Base-by-base conservation (phyloP, 257 asterid genomes). In the Plectranthus barbatus region DNA sequence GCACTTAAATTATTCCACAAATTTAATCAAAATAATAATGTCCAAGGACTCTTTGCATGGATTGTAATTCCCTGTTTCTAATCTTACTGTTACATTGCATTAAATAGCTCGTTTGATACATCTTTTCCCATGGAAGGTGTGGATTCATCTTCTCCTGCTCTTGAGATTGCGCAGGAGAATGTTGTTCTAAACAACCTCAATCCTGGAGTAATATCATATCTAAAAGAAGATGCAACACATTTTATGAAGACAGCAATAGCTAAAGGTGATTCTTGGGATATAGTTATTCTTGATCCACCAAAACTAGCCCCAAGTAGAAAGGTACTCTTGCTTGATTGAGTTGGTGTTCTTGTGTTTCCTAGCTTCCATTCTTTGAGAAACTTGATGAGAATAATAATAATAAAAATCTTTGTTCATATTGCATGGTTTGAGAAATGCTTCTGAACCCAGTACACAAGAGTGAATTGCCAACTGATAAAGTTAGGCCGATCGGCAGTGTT, bases 281-380 rank as follows among this genome's bases (percentile, higher is more conserved):
- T 86, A 67, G 94, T 92, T 66, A 74, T 90, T 67, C 70, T 89
- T 77, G 99, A 92, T 76, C 99, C 99, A 48, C 99, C 99, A 13
- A 89, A 86, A 73, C 83, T 89, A 37, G 99, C 97, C 29, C 99
- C 96, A 10, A 72, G 85, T 44, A 81, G 68, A 76, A 83, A 89
- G 95, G 95, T 89, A 79, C n/a, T 20, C 10, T 40, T 18, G 13
- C 19, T 8, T 21, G 62, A 55, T 50, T 33, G 41, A 49, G 37
- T 56, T 56, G 31, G 61, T 58, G 26, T 39, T 71, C 44, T 69
- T 60, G 56, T 66, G 68, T 26, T 49, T 73, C 51, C 49, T 5
- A 62, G 44, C 4, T 64, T 62, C 19, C 23, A 29, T 40, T 39
- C 5, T 42, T 40, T 11, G 11, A 23, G 13, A 36, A 7, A 36